Base-by-base conservation (phyloP, 331 rosid species). In the Quercus lobata region DNA sequence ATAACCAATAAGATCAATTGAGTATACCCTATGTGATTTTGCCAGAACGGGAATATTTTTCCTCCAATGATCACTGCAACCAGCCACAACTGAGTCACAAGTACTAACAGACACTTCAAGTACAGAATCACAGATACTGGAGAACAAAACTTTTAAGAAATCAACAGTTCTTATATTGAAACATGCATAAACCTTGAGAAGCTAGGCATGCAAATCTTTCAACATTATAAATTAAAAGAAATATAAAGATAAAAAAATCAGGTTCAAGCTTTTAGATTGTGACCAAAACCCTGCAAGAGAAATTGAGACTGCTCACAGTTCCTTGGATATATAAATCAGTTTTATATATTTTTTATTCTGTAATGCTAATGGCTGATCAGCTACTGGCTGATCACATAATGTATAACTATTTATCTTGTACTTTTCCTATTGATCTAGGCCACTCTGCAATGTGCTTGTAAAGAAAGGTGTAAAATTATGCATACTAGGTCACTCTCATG, bases 41-140 rank as follows among this genome's bases (percentile, higher is more conserved):
- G 92, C 92, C 75, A 95, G 97, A 80, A 73, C 87, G 46, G 92
- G 81, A 78, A 91, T 85, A 54, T 95, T 95, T 86, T 95, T 92
- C 85, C 97, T 89, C 98, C 98, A 92, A 72, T 92, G 98, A 74
- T 95, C 97, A 88, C 98, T 95, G 94, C 84, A 91, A 76, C 60
- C 56, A 87, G 62, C 32, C 66, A 62, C 73, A 85, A 76, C 63
- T 65, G 15, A 56, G 35, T 82, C 84, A 78, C 66, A 77, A 69
- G 83, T 71, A 90, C 69, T 46, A n/a, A 46, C 37, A 24, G 58
- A 56, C 46, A 80, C 80, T 84, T 77, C 49, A 77, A 55, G 60
- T 22, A 62, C 27, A 73, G 83, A 65, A 52, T 71, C 72, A 82
- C 69, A 80, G 18, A 73, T 76, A 74, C 52, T 72, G 35, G 82